Evolutionary conservation across 306 rosid genomes (phyloP), one percentile per base, ranked within the genome.

Genomic region (Malus sieversii): DNA sequence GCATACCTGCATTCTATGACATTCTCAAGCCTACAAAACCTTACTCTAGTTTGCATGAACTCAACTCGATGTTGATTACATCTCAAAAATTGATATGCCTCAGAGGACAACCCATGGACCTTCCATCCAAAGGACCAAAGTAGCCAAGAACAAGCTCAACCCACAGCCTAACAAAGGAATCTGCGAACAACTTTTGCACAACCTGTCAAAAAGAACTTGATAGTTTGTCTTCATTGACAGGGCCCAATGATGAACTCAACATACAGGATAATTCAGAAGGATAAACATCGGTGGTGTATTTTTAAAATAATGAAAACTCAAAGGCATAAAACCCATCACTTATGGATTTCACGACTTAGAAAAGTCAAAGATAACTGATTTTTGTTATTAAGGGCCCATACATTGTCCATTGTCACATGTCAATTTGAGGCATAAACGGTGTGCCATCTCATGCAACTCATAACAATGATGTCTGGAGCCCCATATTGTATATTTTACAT

Each of bases 171-270:
- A 33, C 52, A 5, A 45, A 14, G 27, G 58, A n/a, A 72, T 61
- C 66, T 58, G 66, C 25, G 0, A 32, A 59, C 58, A 32, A 64
- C 44, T 18, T 30, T 32, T 82, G 58, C 79, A 75, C 60, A 61
- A 77, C 85, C 90, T 84, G 87, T 71, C 75, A 83, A 84, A 63
- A 62, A 74, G 62, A 9, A 83, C 65, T 35, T 59, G 65, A 18
- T 27, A 27, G 27, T 27, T 66, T 72, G 65, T 67, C 45, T 79
- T 4, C 27, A 46, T 27, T 6, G 27, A 51, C 23, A 29, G 25
- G 33, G 35, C 55, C 55, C 55, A 48, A 60, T 59, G 42, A 46
- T 74, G 20, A 42, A 74, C 30, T 60, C 12, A 55, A 71, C 13
- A 44, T 42, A 59, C 12, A 6, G 70, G 8, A 25, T 30, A 29